Conservation (phyloP, 1,284 basidiomycete species). For the Farysia itapuensis region DNA sequence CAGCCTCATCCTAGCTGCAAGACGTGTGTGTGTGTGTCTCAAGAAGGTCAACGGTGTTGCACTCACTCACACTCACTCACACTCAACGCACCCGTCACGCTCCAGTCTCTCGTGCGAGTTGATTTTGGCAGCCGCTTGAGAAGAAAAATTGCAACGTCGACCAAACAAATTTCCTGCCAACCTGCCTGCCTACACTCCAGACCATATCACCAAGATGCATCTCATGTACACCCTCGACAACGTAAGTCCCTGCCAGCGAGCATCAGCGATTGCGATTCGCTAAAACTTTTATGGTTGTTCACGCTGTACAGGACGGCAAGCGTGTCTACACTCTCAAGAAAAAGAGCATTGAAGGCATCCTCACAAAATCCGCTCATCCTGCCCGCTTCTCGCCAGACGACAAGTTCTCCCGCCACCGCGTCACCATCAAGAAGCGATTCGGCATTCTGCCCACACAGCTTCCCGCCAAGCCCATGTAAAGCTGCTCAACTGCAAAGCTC, state of each 20-base stretch:
- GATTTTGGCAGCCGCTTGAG: too few relatives aligned
- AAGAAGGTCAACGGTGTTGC: too few relatives aligned
- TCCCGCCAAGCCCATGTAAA: slow-evolving; percentile 48
- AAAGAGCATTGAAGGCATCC: slow-evolving; percentile 41
- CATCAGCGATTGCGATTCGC: not conserved
- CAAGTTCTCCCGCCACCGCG: slow-evolving; percentile 59
- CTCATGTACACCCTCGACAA: slow-evolving; percentile 57
- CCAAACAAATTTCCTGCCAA: too few relatives aligned
- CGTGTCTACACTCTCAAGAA: slow-evolving; percentile 60
- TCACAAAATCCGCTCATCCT: slow-evolving; percentile 58
- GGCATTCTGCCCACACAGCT: slow-evolving; percentile 54
- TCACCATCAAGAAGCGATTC: slow-evolving; percentile 58
- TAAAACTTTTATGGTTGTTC: too few relatives aligned
- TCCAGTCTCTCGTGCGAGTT: too few relatives aligned
- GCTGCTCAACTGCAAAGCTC: not conserved
- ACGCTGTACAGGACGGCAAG: slow-evolving; percentile 48
- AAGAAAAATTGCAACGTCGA: too few relatives aligned
- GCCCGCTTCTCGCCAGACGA: slow-evolving; percentile 59
- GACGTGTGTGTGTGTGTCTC: too few relatives aligned
- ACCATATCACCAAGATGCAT: slow-evolving; percentile 53
- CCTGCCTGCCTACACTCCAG: too few relatives aligned
- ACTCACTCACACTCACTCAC: too few relatives aligned
- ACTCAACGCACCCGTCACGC: too few relatives aligned
- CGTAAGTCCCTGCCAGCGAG: slow-evolving; percentile 45
- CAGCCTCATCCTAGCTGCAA: too few relatives aligned